Conservation (phyloP, 192 early-diverging fungal species). For the Coemansia sp. region DNA sequence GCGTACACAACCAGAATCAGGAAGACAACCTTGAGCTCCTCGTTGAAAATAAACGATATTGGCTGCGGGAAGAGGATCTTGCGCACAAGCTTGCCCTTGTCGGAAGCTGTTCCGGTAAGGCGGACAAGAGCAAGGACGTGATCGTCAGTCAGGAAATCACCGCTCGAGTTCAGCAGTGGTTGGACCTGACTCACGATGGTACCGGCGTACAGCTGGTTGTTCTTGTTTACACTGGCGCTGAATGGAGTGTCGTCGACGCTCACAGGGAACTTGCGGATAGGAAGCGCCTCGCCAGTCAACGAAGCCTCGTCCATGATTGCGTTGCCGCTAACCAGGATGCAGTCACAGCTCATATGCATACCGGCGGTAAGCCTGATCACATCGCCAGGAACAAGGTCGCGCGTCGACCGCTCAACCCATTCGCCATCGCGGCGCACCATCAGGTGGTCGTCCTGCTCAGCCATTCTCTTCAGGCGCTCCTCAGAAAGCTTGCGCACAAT, state of each 20-base stretch:
- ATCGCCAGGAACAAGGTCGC: constrained; percentile 71
- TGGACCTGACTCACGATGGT: constrained; percentile 60
- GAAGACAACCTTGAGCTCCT: constrained; percentile 72
- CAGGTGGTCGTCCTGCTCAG: constrained; percentile 55
- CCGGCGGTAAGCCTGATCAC: constrained; percentile 59
- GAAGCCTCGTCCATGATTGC: constrained; percentile 68
- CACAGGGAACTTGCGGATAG: constrained; percentile 67
- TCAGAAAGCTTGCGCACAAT: constrained; percentile 57
- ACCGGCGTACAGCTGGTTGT: constrained; percentile 59
- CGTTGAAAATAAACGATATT: constrained; percentile 68
- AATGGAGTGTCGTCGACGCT: constrained; percentile 49
- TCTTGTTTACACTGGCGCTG: constrained; percentile 47
- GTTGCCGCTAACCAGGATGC: constrained; percentile 56
- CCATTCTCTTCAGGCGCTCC: constrained; percentile 61
- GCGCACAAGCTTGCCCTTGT: constrained; percentile 65
- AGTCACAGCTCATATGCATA: constrained; percentile 57
- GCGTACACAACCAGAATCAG: constrained; percentile 60
- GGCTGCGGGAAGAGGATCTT: constrained; percentile 69
- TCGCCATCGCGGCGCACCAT: constrained; percentile 58
- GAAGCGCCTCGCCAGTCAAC: constrained; percentile 70
- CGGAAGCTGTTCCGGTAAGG: constrained; percentile 61
- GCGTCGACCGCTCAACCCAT: constrained; percentile 57
- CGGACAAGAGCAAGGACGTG: constrained; percentile 56
- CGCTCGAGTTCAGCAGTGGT: constrained; percentile 11
- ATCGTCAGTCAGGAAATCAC: constrained; percentile 18